Evolutionary conservation across 768 basidiomycete species (phyloP).

Genomic region (Lactarius sp.): DNA sequence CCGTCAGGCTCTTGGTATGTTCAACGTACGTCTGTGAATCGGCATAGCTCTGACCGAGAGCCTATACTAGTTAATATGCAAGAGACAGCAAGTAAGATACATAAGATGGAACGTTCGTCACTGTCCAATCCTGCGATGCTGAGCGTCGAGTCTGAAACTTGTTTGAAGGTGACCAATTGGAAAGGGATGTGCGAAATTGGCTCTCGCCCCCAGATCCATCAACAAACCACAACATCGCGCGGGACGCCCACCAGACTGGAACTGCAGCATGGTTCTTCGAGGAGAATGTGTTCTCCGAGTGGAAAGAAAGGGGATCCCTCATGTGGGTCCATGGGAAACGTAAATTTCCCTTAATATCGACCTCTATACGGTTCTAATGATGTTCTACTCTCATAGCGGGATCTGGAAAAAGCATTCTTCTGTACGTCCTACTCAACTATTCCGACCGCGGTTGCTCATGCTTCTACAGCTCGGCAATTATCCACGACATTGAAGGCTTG

Average conservation of each 20-base stretch:
- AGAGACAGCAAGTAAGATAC: not conserved
- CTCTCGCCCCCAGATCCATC: slow-evolving; percentile 9
- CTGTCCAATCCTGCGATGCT: too few species aligned
- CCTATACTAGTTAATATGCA: not conserved
- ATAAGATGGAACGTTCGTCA: slow-evolving; percentile 11
- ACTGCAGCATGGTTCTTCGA: slow-evolving; percentile 6
- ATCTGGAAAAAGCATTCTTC: slow-evolving; percentile 4
- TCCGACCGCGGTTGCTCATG: not conserved
- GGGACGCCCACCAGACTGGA: not conserved
- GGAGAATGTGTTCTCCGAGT: not conserved
- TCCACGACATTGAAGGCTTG: not conserved
- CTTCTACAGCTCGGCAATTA: not conserved
- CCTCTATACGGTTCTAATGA: not conserved
- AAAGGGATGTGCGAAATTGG: not conserved
- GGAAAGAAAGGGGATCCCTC: slow-evolving; percentile 1
- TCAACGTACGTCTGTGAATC: too few species aligned
- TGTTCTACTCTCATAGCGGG: not conserved
- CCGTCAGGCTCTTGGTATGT: not conserved
- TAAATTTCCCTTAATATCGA: not conserved
- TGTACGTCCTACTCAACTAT: not conserved
- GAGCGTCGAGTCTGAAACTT: not conserved
- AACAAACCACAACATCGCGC: not conserved
- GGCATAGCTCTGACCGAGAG: too few species aligned
- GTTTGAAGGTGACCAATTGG: not conserved
- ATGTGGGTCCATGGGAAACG: slow-evolving; percentile 17